A percentile compares a stretch with the other conserved stretches of the same genome.
phyloP scores from a whole-genome alignment of 139 green algal genomes.

The Microglena sp. region DNA sequence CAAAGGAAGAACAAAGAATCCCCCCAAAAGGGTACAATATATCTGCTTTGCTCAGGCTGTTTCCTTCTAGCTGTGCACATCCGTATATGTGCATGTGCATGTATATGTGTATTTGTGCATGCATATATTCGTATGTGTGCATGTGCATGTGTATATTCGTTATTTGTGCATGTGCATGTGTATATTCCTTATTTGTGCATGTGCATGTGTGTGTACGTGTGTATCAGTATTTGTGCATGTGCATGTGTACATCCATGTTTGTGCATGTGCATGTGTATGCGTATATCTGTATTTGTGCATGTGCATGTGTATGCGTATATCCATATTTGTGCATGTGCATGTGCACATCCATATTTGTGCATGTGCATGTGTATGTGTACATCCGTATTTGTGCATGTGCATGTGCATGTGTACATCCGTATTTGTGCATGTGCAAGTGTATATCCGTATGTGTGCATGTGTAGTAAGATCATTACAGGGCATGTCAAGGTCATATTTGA shows the following conservation, averaged over 20 bases:
- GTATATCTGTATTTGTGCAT: neutral
- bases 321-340: neutral
- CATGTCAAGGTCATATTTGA: too few relatives aligned
- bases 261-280: neutral
- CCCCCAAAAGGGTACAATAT: neutral
- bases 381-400: too few relatives aligned
- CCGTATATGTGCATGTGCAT: neutral
- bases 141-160: neutral
- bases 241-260: neutral
- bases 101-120: neutral
- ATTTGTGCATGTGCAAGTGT: too few relatives aligned
- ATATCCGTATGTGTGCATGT: too few relatives aligned
- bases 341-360: constrained; percentile 3
- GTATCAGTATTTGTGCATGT: too few relatives aligned
- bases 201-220: neutral
- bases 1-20: neutral
- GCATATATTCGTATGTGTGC: neutral
- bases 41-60: neutral
- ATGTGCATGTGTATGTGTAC: too few relatives aligned
- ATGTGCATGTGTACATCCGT: too few relatives aligned
- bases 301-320: neutral
- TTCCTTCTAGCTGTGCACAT: neutral
- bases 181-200: neutral
- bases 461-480: too few relatives aligned
- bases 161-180: neutral